Evolutionary conservation across 2,329 filamentous ascomycete species (phyloP).

Genomic region (Sarocladium oryzae): DNA sequence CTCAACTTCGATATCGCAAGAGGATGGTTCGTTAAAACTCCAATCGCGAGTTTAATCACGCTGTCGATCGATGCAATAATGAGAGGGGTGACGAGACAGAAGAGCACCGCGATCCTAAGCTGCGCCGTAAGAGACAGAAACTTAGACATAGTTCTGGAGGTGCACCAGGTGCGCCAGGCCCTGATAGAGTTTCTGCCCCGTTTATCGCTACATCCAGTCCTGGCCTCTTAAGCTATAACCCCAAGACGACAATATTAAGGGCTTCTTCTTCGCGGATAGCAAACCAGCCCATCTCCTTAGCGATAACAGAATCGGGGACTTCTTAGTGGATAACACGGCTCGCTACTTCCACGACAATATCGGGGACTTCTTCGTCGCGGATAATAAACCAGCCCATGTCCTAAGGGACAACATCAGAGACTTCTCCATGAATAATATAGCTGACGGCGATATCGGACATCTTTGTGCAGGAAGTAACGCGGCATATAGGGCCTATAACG

Average conservation of each 20-base stretch:
- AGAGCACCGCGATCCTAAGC: background rate
- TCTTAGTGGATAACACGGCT: background rate
- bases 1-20: background rate
- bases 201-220: background rate
- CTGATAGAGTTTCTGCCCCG: no score
- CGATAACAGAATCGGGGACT: background rate
- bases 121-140: background rate
- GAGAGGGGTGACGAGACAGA: background rate
- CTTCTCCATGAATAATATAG: background rate
- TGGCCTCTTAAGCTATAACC: background rate
- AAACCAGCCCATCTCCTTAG: background rate
- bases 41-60: background rate
- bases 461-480: background rate
- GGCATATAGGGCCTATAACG: background rate
- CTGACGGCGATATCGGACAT: background rate
- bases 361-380: background rate
- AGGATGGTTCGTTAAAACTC: background rate
- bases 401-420: background rate
- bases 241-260: background rate
- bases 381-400: background rate
- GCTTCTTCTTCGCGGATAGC: background rate
- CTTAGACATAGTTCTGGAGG: background rate
- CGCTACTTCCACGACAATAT: background rate
- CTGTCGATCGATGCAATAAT: background rate
- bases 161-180: background rate